A percentile compares a stretch with the other conserved stretches of the same genome.
Evolutionary conservation across 768 basidiomycete species (phyloP).

Genomic region (Sarcodon aspratus): DNA sequence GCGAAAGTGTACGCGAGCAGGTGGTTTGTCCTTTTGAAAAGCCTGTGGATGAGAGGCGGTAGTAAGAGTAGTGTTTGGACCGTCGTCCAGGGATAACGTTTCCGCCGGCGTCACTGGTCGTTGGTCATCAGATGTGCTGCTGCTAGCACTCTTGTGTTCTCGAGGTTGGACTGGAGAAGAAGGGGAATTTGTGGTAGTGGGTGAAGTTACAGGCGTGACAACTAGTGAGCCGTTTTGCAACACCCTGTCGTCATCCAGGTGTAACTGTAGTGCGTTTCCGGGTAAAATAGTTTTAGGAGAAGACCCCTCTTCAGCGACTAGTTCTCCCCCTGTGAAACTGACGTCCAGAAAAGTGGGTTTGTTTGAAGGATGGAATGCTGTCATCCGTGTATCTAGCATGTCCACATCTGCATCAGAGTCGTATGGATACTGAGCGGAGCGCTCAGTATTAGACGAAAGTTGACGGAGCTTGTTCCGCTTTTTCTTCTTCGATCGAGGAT

Average conservation of each 20-base stretch:
- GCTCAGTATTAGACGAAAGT: not conserved
- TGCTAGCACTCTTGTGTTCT: constrained; percentile 1
- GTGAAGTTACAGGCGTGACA: constrained; percentile 13
- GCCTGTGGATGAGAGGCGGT: constrained; percentile 1
- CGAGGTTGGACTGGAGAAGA: not conserved
- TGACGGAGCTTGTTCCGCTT: not conserved
- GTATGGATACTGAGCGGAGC: not conserved
- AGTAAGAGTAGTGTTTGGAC: constrained; percentile 2
- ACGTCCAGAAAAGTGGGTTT: constrained; percentile 8
- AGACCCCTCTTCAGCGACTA: constrained; percentile 12
- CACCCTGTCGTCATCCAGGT: constrained; percentile 20
- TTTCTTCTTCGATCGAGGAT: not conserved
- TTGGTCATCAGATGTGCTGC: not conserved
- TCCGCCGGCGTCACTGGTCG: not conserved
- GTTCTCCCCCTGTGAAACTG: constrained; percentile 11
- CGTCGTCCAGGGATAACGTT: not conserved
- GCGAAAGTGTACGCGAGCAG: constrained; percentile 47
- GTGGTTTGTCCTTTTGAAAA: constrained; percentile 1
- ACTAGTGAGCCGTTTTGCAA: constrained; percentile 11
- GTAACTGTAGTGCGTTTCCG: constrained; percentile 19
- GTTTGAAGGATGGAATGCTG: constrained; percentile 4
- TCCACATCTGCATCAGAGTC: not conserved
- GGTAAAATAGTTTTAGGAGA: constrained; percentile 19
- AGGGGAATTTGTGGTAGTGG: constrained; percentile 4
- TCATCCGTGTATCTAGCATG: not conserved